These are phyloP conservation scores for Aspergillus sp. DNA, from an alignment of 2,329 filamentous ascomycete species.

Conservation along the genomic window DNA sequence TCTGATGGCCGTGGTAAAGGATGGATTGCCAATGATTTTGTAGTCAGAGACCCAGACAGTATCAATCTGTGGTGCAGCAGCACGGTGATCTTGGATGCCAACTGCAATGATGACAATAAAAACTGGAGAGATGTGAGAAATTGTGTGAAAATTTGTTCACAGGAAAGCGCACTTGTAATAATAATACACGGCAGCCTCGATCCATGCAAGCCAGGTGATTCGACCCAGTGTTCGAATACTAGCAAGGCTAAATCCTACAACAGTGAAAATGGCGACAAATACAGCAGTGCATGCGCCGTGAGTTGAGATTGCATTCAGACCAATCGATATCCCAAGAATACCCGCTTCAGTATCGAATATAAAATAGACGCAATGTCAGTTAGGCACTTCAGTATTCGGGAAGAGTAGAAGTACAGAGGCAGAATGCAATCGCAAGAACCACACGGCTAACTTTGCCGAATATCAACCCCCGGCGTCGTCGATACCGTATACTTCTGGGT, in stretches of 20 bases:
- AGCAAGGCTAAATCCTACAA: slow-evolving; percentile 17
- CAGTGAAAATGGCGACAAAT: slow-evolving; percentile 18
- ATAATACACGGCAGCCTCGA: slow-evolving; percentile 20
- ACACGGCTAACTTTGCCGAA: too few relatives aligned
- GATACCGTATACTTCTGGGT: too few relatives aligned
- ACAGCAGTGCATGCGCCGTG: slow-evolving; percentile 28
- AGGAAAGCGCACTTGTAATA: slow-evolving; percentile 10
- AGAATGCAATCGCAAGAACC: slow-evolving; percentile 4
- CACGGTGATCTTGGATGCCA: slow-evolving; percentile 28
- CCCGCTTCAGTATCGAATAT: slow-evolving; percentile 37
- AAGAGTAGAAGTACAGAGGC: slow-evolving; percentile 10
- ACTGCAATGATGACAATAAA: slow-evolving; percentile 20
- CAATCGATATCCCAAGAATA: slow-evolving; percentile 38
- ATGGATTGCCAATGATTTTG: slow-evolving; percentile 16
- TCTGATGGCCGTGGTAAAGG: slow-evolving; percentile 23
- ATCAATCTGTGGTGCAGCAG: slow-evolving; percentile 23
- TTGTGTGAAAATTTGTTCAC: background rate
- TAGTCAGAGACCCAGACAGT: slow-evolving; percentile 24
- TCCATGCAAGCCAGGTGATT: slow-evolving; percentile 30
- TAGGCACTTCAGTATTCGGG: background rate
- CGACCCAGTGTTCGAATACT: slow-evolving; percentile 31
- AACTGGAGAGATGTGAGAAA: slow-evolving; percentile 5
- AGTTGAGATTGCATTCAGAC: slow-evolving; percentile 35
- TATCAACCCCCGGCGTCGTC: too few relatives aligned
- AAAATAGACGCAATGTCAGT: slow-evolving; percentile 15